These are phyloP conservation scores for Rhodotorula sp. DNA, from an alignment of 1,284 basidiomycete species.

Conservation along the genomic window DNA sequence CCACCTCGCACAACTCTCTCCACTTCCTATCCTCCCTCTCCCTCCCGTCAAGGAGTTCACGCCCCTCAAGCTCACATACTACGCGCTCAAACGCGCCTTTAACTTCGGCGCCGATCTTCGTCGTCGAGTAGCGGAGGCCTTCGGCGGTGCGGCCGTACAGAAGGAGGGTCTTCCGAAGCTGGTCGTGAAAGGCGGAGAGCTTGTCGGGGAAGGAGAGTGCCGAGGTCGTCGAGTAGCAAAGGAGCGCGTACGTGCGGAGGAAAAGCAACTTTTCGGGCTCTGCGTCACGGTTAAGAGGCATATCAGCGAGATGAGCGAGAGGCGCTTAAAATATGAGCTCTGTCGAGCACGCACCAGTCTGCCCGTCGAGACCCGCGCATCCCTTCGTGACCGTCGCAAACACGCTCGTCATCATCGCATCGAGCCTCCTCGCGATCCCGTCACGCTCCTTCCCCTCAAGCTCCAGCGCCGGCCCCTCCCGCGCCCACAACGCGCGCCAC, in stretches of 20 bases:
- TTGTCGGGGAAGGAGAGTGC: constrained; percentile 17
- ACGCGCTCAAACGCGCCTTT: constrained; percentile 16
- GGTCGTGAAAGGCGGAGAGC: constrained; percentile 32
- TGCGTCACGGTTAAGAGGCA: neutral
- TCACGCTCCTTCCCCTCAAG: neutral
- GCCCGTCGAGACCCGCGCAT: constrained; percentile 11
- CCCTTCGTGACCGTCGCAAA: constrained; percentile 34
- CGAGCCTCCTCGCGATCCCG: constrained; percentile 7
- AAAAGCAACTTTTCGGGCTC: constrained; percentile 23
- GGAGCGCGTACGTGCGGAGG: constrained; percentile 21
- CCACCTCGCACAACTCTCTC: constrained; percentile 33
- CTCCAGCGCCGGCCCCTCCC: neutral
- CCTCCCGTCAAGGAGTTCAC: neutral
- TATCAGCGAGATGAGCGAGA: neutral
- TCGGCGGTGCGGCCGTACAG: constrained; percentile 38
- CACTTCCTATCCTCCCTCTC: constrained; percentile 15
- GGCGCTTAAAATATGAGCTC: neutral
- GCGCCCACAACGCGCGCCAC: constrained; percentile 11
- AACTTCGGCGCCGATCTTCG: constrained; percentile 9
- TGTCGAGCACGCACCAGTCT: constrained; percentile 8
- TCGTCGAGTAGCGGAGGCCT: neutral
- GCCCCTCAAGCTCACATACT: neutral
- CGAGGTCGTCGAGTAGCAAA: constrained; percentile 13
- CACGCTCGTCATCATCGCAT: constrained; percentile 28
- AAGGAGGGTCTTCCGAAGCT: constrained; percentile 38